Base-by-base conservation (phyloP, 2,329 filamentous ascomycete species). In the Aspergillus nomiae region DNA sequence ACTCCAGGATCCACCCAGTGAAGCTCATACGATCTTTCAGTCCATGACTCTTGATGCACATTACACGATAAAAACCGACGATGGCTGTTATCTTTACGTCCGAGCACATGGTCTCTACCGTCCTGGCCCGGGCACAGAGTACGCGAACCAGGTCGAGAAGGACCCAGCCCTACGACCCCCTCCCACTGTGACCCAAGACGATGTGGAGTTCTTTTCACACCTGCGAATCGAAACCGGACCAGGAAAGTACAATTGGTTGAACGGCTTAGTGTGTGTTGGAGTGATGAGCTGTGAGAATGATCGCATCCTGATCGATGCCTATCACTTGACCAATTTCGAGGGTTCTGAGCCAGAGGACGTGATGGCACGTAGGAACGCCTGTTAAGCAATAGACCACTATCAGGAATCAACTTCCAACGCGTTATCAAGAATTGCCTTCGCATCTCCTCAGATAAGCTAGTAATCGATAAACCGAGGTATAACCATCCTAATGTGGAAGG, bases 121-220 rank as follows among this genome's bases (percentile, higher is more conserved):
- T 6, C 69, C 67, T 0, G 70, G 67, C 1, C 70, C 70, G 5
- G 69, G 63, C 24, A 71, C 71, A 2, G 59, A 62, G 1, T 72
- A 72, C 56, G 67, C 68, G 16, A 68, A 66, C 43, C 59, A 68
- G 50, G 68, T 73, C 8, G 70, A 60, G 1, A 55, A 54, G 2
- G 54, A 70, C 43, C 64, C 62, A 2, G 45, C 6, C 4, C 61
- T 61, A 16, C 36, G 60, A 8, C 69, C 70, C 4, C 67, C 66
- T 19, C 21, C 60, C 0, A 69, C 56, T 0, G 65, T 70, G 2
- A 65, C 67, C 2, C 68, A 71, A 34, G 66, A 70, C n/a, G 64
- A 71, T 51, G 66, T 71, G 4, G 68, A 71, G 41, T 71, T 72
- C 55, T 73, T 72, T 34, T 71, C 67, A 0, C 71, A 73, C 65